phyloP scores from a whole-genome alignment of 345 rosid genomes.

The Camelina hispida region DNA sequence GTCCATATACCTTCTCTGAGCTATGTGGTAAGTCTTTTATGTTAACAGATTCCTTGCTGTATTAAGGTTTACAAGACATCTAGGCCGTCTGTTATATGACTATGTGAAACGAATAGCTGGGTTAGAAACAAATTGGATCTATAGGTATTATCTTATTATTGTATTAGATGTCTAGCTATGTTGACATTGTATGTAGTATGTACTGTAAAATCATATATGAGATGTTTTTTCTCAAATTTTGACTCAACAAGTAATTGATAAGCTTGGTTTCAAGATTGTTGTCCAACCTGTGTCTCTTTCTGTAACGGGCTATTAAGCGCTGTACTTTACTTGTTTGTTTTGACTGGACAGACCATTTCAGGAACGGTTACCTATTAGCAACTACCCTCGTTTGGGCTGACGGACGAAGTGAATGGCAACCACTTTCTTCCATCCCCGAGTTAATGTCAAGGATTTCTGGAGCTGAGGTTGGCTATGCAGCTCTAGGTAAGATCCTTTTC shows the following conservation, averaged over 20 bases:
- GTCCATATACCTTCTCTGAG: slow-evolving; percentile 79
- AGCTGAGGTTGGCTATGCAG: slow-evolving; percentile 40
- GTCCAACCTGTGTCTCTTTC: slow-evolving; percentile 52
- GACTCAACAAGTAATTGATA: slow-evolving; percentile 36
- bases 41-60: not conserved
- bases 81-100: not conserved
- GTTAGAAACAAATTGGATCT: slow-evolving; percentile 19
- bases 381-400: slow-evolving; percentile 83
- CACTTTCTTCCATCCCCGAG: slow-evolving; percentile 71
- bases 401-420: slow-evolving; percentile 87
- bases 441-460: slow-evolving; percentile 56
- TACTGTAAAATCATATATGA: not conserved
- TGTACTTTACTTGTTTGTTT: slow-evolving; percentile 56
- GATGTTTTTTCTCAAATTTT: slow-evolving; percentile 35
- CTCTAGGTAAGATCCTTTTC: slow-evolving; percentile 50
- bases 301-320: slow-evolving; percentile 53
- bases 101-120: not conserved
- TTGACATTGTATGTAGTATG: not conserved
- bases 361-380: slow-evolving; percentile 71
- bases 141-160: not conserved
- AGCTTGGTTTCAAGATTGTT: slow-evolving; percentile 52
- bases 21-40: slow-evolving; percentile 61
- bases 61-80: not conserved
- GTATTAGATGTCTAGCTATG: not conserved
- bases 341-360: slow-evolving; percentile 83